Conservation (phyloP, 2,329 filamentous ascomycete species). For the Colletotrichum phormii region DNA sequence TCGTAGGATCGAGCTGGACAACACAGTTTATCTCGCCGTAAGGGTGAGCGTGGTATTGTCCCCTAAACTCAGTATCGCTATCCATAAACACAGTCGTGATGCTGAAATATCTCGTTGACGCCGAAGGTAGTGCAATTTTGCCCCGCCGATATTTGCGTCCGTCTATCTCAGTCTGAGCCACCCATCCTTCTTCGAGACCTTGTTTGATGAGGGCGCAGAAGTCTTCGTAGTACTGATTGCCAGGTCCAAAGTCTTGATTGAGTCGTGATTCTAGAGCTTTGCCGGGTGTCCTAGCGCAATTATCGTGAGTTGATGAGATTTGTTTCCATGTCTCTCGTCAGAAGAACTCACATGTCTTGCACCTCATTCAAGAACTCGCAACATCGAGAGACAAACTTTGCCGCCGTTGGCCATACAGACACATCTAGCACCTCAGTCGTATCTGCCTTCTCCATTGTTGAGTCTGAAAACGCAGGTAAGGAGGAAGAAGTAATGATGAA, state of each 20-base stretch:
- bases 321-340: neutral
- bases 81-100: conserved; percentile 70
- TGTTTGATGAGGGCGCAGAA: conserved; percentile 51
- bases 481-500: neutral
- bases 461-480: neutral
- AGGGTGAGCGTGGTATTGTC: conserved; percentile 65
- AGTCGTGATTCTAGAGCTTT: conserved; percentile 56
- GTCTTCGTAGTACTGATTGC: conserved; percentile 55
- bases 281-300: conserved; percentile 53
- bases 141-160: conserved; percentile 59
- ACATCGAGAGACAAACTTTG: conserved; percentile 43
- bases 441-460: conserved; percentile 23
- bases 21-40: conserved; percentile 69
- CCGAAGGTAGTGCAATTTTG: conserved; percentile 58
- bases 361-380: conserved; percentile 46
- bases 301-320: neutral
- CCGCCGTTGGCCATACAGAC: conserved; percentile 43
- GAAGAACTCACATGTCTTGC: conserved; percentile 44
- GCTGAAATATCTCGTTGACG: conserved; percentile 61
- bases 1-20: conserved; percentile 58
- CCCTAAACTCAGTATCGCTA: conserved; percentile 55
- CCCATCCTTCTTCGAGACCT: conserved; percentile 58
- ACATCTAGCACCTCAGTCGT: conserved; percentile 40
- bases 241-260: conserved; percentile 56
- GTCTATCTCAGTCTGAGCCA: conserved; percentile 54